Conservation (phyloP, 345 rosid species). For the Salix udensis region DNA sequence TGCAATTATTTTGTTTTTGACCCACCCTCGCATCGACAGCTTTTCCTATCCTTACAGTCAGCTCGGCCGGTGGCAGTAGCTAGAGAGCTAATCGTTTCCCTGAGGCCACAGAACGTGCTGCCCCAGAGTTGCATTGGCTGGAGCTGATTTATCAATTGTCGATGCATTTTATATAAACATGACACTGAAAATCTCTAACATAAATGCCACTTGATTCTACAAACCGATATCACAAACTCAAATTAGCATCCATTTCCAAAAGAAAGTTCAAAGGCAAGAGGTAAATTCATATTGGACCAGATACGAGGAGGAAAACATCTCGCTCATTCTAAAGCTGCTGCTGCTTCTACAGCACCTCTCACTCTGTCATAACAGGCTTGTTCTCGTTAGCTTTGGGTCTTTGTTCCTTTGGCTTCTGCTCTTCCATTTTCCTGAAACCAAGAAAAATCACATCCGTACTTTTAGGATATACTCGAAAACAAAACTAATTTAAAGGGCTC, state of each 20-base stretch:
- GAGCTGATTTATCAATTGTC: no score
- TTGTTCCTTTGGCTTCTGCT: conserved; percentile 94
- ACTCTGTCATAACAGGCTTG: conserved; percentile 94
- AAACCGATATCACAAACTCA: neutral
- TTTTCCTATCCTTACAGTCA: neutral
- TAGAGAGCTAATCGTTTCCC: no score
- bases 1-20: neutral
- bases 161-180: no score
- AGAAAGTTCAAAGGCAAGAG: neutral
- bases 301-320: conserved; percentile 12
- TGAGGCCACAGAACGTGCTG: no score
- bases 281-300: conserved; percentile 5
- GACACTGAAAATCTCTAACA: no score
- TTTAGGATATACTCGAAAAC: neutral
- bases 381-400: conserved; percentile 88
- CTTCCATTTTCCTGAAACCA: conserved; percentile 70
- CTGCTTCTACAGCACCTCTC: conserved; percentile 1
- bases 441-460: neutral
- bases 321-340: conserved; percentile 2
- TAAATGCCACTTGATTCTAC: neutral
- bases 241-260: neutral
- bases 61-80: no score
- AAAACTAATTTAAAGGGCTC: neutral
- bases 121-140: no score
- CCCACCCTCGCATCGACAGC: neutral